Evolutionary conservation across 2,329 filamentous ascomycete genomes (phyloP), one percentile per base, ranked within the genome.

Genomic region (Cladophialophora chaetospira): DNA sequence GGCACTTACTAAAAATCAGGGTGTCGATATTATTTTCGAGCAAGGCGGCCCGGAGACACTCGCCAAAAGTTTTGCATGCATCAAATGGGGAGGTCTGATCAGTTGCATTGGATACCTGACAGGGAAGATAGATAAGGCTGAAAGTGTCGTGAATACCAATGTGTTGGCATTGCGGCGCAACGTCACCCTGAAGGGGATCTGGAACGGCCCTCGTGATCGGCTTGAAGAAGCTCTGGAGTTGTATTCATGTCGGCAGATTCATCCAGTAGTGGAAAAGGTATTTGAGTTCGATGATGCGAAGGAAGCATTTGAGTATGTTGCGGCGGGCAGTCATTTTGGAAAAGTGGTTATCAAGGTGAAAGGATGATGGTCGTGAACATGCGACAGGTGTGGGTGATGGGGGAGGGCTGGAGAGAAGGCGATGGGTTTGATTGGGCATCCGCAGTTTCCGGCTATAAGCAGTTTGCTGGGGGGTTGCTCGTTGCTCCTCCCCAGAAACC

Each of bases 201-300:
- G 87, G 25, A 87, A 87, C 67, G 86, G 85, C 0, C 83, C 85
- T 0, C 78, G 77, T 60, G 81, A 83, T 59, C 72, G 78, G 35
- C 80, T 74, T 31, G 71, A 74, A 60, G 71, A 73, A 51, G 69
- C 73, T 67, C 35, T 62, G 2, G 17, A 35, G 17, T 73, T 73
- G 57, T 71, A 70, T 28, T 67, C 72, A 47, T 57, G 60, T 50
- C 67, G 70, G 13, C 52, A 65, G 43, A 67, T 75, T 19, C 65
- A 63, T 8, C 72, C 72, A 0, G 70, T 75, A 8, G 69, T 77
- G 21, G 73, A 77, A 57, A 66, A 56, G 1, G 64, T 71, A 0
- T 74, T 66, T 15, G 51, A 67, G 1, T 77, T 77, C 55, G 70
- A 74, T 1, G 56, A 76, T 49, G 69, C 73, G 0, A 72, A 75